Evolutionary conservation across 164 flowering plant genomes (phyloP), one percentile per base, ranked within the genome.

Genomic region (Vitis cinerea): DNA sequence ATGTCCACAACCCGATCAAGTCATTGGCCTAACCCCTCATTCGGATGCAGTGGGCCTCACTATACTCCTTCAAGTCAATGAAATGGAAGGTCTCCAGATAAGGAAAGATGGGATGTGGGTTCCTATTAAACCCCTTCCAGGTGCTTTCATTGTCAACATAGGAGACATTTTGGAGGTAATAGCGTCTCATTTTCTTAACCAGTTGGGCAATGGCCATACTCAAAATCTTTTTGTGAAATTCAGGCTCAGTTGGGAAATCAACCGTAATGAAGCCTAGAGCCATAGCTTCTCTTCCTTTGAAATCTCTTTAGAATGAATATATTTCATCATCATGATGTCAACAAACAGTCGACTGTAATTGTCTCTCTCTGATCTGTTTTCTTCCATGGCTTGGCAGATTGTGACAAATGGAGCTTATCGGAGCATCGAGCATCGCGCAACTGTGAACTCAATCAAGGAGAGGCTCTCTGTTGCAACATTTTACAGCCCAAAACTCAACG

Each of bases 121-220:
- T 61, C 74, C 81, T 3, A 68, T 84, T 10, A 78, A 65, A 37
- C 83, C 3, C 75, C 44, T 79, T 1, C 72, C 83, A n/a, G 29
- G 76, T 69, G 87, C 87, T 52, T 78, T 82, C 17, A 52, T 84
- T 14, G 78, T 84, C 58, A 84, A 84, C 57, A 30, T 84, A 59
- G 44, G 82, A 15, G 85, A 84, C 70, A 69, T 76, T 23, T 52
- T 80, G 37, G 85, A 84, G 83, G 87, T 73, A 69, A 37, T 37
- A 3, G 44, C 6, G 0, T 37, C 44, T 37, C 44, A 37, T 37
- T 37, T 37, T 31, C 3, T 16, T 2, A 30, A 23, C 4, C 14
- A 3, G 27, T 23, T 37, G 44, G 44, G 44, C 44, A 37, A 3
- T 37, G 29, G 60, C 78, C 27, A 23, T 23, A 23, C 27, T 23